Conservation (phyloP, 2,329 filamentous ascomycete genomes). For the Elsinoe ampelina region DNA sequence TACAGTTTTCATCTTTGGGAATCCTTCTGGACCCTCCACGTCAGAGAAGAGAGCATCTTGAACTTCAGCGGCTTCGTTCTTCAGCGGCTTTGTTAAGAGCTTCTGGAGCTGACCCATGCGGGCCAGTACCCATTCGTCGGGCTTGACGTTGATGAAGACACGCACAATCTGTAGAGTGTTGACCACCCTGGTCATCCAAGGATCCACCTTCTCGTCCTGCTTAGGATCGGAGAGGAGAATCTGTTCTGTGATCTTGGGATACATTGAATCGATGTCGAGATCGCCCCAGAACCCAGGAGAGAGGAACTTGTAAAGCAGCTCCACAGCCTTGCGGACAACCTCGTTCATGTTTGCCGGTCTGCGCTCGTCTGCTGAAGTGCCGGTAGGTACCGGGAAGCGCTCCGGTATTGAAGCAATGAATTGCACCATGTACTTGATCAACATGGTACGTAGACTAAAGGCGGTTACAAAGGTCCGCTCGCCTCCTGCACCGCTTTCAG, state of each 20-base stretch:
- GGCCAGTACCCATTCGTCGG: conserved; percentile 80
- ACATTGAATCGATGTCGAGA: conserved; percentile 72
- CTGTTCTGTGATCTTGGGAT: conserved; percentile 80
- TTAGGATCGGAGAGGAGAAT: conserved; percentile 65
- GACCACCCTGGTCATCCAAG: conserved; percentile 76
- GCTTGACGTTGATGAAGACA: conserved; percentile 77
- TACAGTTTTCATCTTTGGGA: conserved; percentile 56
- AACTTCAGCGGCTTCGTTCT: conserved; percentile 80
- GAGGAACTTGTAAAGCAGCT: conserved; percentile 72
- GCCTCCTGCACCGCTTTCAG: conserved; percentile 15
- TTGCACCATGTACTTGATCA: conserved; percentile 90
- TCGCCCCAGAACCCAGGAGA: conserved; percentile 87
- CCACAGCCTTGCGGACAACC: conserved; percentile 75
- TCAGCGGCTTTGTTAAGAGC: conserved; percentile 78
- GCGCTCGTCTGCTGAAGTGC: conserved; percentile 54
- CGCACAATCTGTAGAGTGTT: conserved; percentile 90
- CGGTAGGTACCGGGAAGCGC: conserved; percentile 60
- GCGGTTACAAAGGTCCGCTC: conserved; percentile 26
- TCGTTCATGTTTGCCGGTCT: conserved; percentile 48
- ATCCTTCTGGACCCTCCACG: conserved; percentile 59
- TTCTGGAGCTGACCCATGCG: conserved; percentile 73
- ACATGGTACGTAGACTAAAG: conserved; percentile 58
- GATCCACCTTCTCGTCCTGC: conserved; percentile 48
- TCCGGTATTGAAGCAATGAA: conserved; percentile 89
- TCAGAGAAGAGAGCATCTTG: conserved; percentile 81